Evolutionary conservation across 345 rosid genomes (phyloP).

Genomic region (Viola odorata): DNA sequence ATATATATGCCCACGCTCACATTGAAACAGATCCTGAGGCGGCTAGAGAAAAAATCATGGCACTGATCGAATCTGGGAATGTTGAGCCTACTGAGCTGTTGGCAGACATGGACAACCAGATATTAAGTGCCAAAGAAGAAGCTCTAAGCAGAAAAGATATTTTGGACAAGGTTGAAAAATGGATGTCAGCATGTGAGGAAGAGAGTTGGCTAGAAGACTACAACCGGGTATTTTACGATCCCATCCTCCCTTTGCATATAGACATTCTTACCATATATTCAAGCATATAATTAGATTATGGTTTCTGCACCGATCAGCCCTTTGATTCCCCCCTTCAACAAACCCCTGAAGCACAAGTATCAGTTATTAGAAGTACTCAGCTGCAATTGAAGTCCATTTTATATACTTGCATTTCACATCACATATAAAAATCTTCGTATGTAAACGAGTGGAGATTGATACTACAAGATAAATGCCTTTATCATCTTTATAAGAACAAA

Average conservation of each 20-base stretch:
- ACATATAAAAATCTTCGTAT: no score
- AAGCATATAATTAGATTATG: no score
- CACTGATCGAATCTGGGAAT: slow-evolving; percentile 73
- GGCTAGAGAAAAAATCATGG: slow-evolving; percentile 87
- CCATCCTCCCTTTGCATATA: background rate
- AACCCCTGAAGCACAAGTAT: no score
- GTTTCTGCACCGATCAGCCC: no score
- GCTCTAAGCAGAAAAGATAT: slow-evolving; percentile 88
- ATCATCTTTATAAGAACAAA: no score
- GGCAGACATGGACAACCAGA: slow-evolving; percentile 92
- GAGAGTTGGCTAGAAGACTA: slow-evolving; percentile 99
- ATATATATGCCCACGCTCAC: slow-evolving; percentile 74
- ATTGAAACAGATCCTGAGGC: slow-evolving; percentile 73
- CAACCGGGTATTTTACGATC: slow-evolving; percentile 52
- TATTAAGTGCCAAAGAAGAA: slow-evolving; percentile 84
- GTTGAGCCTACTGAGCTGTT: slow-evolving; percentile 88
- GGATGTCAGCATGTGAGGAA: slow-evolving; percentile 99
- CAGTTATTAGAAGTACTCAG: no score
- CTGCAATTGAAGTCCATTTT: no score
- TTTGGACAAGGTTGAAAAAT: slow-evolving; percentile 93
- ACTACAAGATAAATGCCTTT: no score
- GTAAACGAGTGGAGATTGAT: no score
- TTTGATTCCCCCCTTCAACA: no score
- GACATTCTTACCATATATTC: no score
- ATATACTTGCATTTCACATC: no score